Percentiles rank a stretch among this genome's conserved stretches.
Conservation (phyloP, 352 stramenopile genomes). For the Phytophthora citrophthora region DNA sequence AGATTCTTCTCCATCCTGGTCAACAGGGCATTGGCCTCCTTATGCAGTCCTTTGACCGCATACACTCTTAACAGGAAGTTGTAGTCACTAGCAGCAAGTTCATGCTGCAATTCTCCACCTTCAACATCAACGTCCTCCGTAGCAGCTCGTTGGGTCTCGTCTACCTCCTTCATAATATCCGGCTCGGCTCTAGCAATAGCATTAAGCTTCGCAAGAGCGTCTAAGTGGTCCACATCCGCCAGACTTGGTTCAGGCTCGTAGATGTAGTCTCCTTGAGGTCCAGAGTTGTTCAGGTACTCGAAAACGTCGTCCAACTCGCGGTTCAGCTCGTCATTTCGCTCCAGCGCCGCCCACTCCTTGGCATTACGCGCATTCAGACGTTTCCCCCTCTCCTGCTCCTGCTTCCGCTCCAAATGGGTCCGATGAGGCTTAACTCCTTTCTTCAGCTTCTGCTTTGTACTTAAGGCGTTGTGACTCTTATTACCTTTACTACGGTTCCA, state of each 20-base stretch:
- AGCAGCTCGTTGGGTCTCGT: slow-evolving; percentile 26
- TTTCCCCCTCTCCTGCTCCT: slow-evolving; percentile 47
- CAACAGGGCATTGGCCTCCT: slow-evolving; percentile 75
- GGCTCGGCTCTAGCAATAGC: slow-evolving; percentile 54
- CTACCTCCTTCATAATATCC: slow-evolving; percentile 51
- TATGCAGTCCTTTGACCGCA: slow-evolving; percentile 62
- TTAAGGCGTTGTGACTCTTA: slow-evolving; percentile 39
- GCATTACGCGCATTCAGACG: slow-evolving; percentile 54
- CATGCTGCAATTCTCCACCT: slow-evolving; percentile 15
- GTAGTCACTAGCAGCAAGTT: slow-evolving; percentile 69
- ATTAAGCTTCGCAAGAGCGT: slow-evolving; percentile 76
- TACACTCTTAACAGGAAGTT: slow-evolving; percentile 81
- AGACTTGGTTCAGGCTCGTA: slow-evolving; percentile 72
- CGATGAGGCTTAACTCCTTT: slow-evolving; percentile 59
- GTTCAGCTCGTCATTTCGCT: slow-evolving; percentile 66
- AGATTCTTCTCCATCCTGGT: slow-evolving; percentile 79
- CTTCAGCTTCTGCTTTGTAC: slow-evolving; percentile 78
- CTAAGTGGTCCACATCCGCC: slow-evolving; percentile 62
- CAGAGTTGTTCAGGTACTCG: slow-evolving; percentile 74
- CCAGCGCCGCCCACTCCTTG: slow-evolving; percentile 57
- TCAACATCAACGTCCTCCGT: slow-evolving; percentile 22
- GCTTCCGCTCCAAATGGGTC: slow-evolving; percentile 57
- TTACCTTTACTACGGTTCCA: slow-evolving; percentile 55
- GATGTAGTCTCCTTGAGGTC: slow-evolving; percentile 66
- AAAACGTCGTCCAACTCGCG: slow-evolving; percentile 72